These are phyloP conservation scores for Cajanus cajan DNA, from an alignment of 306 rosid species.

Conservation along the genomic window DNA sequence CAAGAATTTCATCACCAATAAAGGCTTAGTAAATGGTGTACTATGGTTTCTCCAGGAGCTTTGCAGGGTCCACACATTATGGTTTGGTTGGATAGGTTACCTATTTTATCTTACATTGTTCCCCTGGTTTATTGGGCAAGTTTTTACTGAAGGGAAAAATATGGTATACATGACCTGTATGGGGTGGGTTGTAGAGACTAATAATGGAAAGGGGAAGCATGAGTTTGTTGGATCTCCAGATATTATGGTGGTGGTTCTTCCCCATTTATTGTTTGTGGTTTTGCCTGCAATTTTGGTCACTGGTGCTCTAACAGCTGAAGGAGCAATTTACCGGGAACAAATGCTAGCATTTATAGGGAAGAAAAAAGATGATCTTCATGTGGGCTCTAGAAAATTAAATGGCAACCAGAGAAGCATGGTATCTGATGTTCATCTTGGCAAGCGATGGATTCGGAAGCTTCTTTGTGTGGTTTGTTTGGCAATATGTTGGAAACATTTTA, in stretches of 20 bases:
- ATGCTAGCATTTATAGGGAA: slow-evolving; percentile 55
- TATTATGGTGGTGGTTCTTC: slow-evolving; percentile 79
- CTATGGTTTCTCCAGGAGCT: slow-evolving; percentile 79
- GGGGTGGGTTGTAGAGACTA: slow-evolving; percentile 76
- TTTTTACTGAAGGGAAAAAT: slow-evolving; percentile 58
- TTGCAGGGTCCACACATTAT: slow-evolving; percentile 52
- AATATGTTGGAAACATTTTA: slow-evolving; percentile 76
- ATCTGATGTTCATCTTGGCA: slow-evolving; percentile 36
- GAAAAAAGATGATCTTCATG: slow-evolving; percentile 72
- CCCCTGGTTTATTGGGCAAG: slow-evolving; percentile 83
- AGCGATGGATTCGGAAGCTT: slow-evolving; percentile 60
- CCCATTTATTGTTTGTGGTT: slow-evolving; percentile 74
- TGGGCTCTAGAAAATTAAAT: slow-evolving; percentile 26
- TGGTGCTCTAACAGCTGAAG: slow-evolving; percentile 61
- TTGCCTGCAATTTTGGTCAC: slow-evolving; percentile 66
- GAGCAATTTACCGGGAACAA: slow-evolving; percentile 52
- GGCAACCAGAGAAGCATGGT: slow-evolving; percentile 28
- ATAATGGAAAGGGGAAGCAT: slow-evolving; percentile 45
- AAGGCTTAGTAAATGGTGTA: slow-evolving; percentile 49
- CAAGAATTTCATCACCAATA: slow-evolving; percentile 52
- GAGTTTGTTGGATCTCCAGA: slow-evolving; percentile 83
- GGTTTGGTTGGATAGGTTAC: slow-evolving; percentile 76
- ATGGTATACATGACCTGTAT: slow-evolving; percentile 80
- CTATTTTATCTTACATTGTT: slow-evolving; percentile 62
- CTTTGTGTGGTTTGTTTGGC: slow-evolving; percentile 60